A percentile compares a stretch with the other conserved stretches of the same genome.
These are phyloP conservation scores for Pleurotus pulmonarius DNA, from an alignment of 768 basidiomycete genomes.

Conservation along the genomic window DNA sequence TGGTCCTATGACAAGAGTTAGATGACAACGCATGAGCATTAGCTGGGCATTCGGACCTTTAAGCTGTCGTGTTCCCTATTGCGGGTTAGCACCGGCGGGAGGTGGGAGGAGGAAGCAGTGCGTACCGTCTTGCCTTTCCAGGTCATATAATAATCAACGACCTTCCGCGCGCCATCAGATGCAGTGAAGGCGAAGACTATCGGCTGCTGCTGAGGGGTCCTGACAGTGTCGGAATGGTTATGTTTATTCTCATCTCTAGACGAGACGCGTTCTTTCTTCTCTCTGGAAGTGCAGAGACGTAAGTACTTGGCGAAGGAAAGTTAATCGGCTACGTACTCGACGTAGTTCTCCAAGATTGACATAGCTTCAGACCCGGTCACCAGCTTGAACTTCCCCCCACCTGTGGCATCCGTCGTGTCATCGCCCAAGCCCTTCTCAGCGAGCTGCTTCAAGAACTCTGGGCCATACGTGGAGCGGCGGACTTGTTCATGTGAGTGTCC, in stretches of 20 bases:
- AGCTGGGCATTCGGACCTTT: conserved; percentile 16
- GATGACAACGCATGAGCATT: background rate
- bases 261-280: conserved; percentile 6
- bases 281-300: conserved; percentile 1
- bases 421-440: conserved; percentile 26
- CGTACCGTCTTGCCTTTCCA: conserved; percentile 41
- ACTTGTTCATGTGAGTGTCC: conserved; percentile 31
- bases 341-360: conserved; percentile 35
- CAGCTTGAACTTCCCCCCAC: conserved; percentile 31
- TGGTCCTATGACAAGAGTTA: conserved; percentile 14
- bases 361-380: conserved; percentile 38
- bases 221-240: conserved; percentile 15
- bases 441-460: conserved; percentile 42
- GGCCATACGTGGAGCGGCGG: conserved; percentile 38
- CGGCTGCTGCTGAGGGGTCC: conserved; percentile 20
- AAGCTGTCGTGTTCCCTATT: conserved; percentile 16
- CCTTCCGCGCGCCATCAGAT: conserved; percentile 32
- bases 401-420: conserved; percentile 17
- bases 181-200: conserved; percentile 45
- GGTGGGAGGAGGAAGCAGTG: background rate
- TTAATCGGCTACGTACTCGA: conserved; percentile 28
- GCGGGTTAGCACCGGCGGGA: background rate
- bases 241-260: conserved; percentile 16
- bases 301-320: background rate
- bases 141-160: conserved; percentile 49